Evolutionary conservation across 441 rosid genomes (phyloP), one percentile per base, ranked within the genome.

Genomic region (Adansonia gregorii): DNA sequence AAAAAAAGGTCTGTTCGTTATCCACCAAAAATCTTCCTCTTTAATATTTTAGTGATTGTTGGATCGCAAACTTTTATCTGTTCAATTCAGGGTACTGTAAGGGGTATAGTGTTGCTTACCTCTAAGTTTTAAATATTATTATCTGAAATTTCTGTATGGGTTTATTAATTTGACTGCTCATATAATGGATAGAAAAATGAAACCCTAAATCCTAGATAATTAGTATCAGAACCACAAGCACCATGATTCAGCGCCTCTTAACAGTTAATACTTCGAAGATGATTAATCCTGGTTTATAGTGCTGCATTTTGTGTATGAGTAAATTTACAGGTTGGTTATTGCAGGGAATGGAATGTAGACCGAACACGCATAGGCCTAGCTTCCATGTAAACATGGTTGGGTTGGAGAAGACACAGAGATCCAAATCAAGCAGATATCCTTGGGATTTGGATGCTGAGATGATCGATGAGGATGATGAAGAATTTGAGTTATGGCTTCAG

Each of bases 341-440:
- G 78, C 88, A 96, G 98, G 98, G 97, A 77, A 92, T 94, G 98
- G 96, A 92, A 1, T 97, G 98, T 77, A 85, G 97, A 86, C 98
- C 98, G 39, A 93, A 97, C 84, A 97, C 98, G 35, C 99, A 94
- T 81, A 85, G 97, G 58, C 98, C 99, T 22, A 97, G 98, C 84
- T 94, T 97, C 88, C 98, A 90, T 73, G 98, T 97, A 72, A 97
- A 97, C 85, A 91, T 92, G 97, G 98, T 97, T 67, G 98, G 95
- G 17, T 85, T 89, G 82, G 98, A 90, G 80, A 94, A 93, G 88
- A 84, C 95, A 9, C 95, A 91, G 46, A 84, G 93, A 76, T 91
- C 97, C 61, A 90, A 84, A 80, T 97, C 99, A 8, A 89, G 98
- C 81, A 88, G 97, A 83, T 94, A 81, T 73, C 98, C 97, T 1